Evolutionary conservation across 768 basidiomycete species (phyloP).

Genomic region (Nidularia pulvinata): DNA sequence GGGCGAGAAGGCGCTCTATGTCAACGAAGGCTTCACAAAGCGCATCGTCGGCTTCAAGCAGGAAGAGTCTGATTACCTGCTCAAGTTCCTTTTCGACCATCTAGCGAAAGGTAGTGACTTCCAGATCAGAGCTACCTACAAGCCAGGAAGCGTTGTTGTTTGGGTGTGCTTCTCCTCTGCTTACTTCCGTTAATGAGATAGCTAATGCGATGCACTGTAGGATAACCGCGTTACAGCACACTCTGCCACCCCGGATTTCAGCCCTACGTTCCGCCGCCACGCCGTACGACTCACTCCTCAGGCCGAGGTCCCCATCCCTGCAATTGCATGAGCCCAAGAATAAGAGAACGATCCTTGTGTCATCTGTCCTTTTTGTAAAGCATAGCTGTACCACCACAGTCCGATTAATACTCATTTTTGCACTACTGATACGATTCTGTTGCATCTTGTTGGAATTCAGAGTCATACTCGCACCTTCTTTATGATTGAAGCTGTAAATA

Average conservation of each 20-base stretch:
- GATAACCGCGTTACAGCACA: conserved; percentile 40
- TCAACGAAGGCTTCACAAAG: too few relatives aligned
- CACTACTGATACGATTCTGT: too few relatives aligned
- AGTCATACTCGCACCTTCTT: too few relatives aligned
- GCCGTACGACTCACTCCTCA: conserved; percentile 41
- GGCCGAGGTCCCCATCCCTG: conserved; percentile 40
- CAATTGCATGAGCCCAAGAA: conserved; percentile 3
- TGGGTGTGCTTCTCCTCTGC: conserved; percentile 34
- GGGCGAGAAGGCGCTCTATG: too few relatives aligned
- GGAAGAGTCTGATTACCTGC: neutral
- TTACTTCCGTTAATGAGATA: neutral
- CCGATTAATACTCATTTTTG: too few relatives aligned
- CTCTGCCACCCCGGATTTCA: conserved; percentile 33
- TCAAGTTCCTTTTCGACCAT: conserved; percentile 37
- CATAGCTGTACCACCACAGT: too few relatives aligned
- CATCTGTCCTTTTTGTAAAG: too few relatives aligned
- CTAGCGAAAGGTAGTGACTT: conserved; percentile 49
- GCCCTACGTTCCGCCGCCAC: conserved; percentile 27
- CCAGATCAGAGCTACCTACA: conserved; percentile 47
- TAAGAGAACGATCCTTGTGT: too few relatives aligned
- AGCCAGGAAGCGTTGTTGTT: conserved; percentile 54
- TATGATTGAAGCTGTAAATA: too few relatives aligned
- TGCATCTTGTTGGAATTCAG: too few relatives aligned
- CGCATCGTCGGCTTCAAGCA: neutral
- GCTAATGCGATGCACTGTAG: conserved; percentile 6